Base-by-base conservation (phyloP, 1,284 basidiomycete genomes). In the Lignosus rhinocerotis region DNA sequence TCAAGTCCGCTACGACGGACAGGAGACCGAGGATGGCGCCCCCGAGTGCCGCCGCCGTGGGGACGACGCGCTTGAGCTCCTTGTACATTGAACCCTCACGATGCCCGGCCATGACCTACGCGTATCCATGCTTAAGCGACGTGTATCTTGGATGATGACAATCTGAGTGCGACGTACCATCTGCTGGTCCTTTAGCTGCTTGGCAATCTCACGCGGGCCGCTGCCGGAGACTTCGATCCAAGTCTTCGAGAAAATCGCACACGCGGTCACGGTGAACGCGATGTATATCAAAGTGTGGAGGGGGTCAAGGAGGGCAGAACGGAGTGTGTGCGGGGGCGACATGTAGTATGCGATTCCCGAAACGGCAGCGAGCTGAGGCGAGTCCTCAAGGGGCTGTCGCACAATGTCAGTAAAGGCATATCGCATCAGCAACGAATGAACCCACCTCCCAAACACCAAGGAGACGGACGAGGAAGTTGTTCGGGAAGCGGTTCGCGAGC, bases 151-250 rank as follows among this genome's bases (percentile, higher is more conserved):
- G 21, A 5, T 19, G 2, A 33, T 53, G 6, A 7, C 6, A 34
- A 16, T 9, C 6, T 21, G 17, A 16, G 16, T 10, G 9, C 8
- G 7, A 64, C 75, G 30, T 42, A 86, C 96, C 92, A 98, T 96
- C 69, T 93, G 91, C 76, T 98, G 96, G 69, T 99, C 96, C 82
- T 98, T 98, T 72, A 99, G 86, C 76, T 99, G 96, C 78, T 96
- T 97, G 56, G 96, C 96, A 55, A 99, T 89, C 68, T 99, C 96
- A 53, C 96, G 81, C 16, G 96, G 96, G 16, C 96, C 95, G 56
- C 89, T 92, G 36, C 96, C 96, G 1, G 94, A 98, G 39, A 98
- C 94, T 71, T 98, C 96, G 69, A 99, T 98, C 96, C 96, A 99
- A 5, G 96, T 97, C 84, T 98, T 98, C 73, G 93, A 96, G 82